These are phyloP conservation scores for Naganishia friedmannii DNA, from an alignment of 768 basidiomycete genomes.

Conservation along the genomic window DNA sequence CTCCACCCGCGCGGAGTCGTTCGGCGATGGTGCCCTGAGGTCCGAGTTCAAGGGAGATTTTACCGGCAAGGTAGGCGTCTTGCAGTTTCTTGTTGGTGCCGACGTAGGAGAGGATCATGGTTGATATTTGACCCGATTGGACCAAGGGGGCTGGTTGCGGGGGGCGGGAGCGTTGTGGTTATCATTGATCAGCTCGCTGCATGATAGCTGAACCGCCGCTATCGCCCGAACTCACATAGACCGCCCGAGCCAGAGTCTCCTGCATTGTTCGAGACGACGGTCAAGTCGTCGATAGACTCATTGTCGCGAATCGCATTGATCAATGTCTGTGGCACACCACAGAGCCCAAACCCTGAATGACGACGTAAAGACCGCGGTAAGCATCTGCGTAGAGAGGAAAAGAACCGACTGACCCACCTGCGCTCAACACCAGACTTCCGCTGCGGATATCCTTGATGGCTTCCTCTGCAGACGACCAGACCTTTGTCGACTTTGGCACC, in stretches of 20 bases:
- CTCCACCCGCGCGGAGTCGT: slow-evolving; percentile 41
- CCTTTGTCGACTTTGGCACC: slow-evolving; percentile 23
- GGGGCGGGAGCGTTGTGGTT: too few relatives aligned
- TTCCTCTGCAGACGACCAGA: slow-evolving; percentile 36
- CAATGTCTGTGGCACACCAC: slow-evolving; percentile 47
- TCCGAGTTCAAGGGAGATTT: slow-evolving; percentile 42
- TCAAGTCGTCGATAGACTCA: slow-evolving; percentile 39
- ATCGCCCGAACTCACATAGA: slow-evolving; percentile 35
- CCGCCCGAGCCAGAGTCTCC: slow-evolving; percentile 42
- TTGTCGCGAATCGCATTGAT: slow-evolving; percentile 38
- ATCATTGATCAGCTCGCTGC: background rate
- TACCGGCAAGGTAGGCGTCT: slow-evolving; percentile 42
- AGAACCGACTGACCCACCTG: slow-evolving; percentile 32
- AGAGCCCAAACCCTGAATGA: slow-evolving; percentile 45
- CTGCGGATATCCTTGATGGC: slow-evolving; percentile 44
- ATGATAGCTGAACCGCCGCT: background rate
- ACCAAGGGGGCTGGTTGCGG: slow-evolving; percentile 40
- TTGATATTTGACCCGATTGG: slow-evolving; percentile 38
- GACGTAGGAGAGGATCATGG: slow-evolving; percentile 45
- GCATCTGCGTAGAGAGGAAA: background rate
- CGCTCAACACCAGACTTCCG: slow-evolving; percentile 39
- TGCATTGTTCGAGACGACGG: slow-evolving; percentile 48
- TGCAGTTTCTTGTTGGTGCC: slow-evolving; percentile 47
- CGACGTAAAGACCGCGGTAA: background rate
- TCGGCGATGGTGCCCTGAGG: slow-evolving; percentile 50